Evolutionary conservation across 2,329 filamentous ascomycete genomes (phyloP), one percentile per base, ranked within the genome.

Genomic region (Trichoderma sp.): DNA sequence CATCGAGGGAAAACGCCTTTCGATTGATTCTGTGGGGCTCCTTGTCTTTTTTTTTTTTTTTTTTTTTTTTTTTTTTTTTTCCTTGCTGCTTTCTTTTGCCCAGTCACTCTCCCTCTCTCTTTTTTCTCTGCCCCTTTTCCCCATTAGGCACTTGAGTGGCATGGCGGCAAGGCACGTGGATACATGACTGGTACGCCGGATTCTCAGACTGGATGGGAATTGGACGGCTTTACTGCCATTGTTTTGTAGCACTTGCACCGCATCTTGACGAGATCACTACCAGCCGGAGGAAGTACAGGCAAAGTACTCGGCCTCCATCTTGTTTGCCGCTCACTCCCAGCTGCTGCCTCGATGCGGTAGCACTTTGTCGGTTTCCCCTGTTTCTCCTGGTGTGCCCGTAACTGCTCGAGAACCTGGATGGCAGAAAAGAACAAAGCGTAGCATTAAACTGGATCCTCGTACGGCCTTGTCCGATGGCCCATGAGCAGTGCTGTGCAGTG

Each of bases 21-120:
- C 61, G 61, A 57, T 65, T 65, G 61, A 65, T 65, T 45, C 37
- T 57, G 61, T 54, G 61, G 61, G 50, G 27, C 61, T 17, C 50
- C 34, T 64, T n/a, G 25, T 64, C 22, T 52, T 64, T 45, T 17
- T 45, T 39, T 13, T 37, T 52, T 25, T 39, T 63, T 27, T 63
- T 10, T 29, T 59, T 39, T 42, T 42, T 17, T 39, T 64, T 42
- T 32, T 64, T 34, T 54, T 54, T 13, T 39, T n/a, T 25, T 50
- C 13, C 15, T 63, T n/a, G 32, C 45, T 22, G 6, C 29, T 35
- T 19, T 37, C 27, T 5, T 32, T 34, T 54, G 17, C 32, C 50
- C 27, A 22, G 2, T 32, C 27, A 1, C 42, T 45, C 22, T 12
- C 42, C 42, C 1, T 32, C 27, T 3, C 42, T 45, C 22, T 12